Conservation (phyloP, 331 rosid genomes). For the Arachis monticola region DNA sequence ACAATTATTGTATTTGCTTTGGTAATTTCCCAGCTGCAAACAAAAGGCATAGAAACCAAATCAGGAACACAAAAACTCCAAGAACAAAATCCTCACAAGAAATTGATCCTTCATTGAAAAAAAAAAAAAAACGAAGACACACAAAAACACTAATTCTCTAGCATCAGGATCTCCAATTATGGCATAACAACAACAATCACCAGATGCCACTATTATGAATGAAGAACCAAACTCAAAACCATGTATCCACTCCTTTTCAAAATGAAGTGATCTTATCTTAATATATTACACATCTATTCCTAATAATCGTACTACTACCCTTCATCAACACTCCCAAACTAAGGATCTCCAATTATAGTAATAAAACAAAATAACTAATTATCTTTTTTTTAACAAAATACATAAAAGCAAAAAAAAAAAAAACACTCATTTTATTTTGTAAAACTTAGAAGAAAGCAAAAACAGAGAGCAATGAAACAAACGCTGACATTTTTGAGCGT, state of each 20-base stretch:
- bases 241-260: not conserved
- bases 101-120: not conserved
- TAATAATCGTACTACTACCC: not conserved
- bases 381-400: not conserved
- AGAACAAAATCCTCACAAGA: not conserved
- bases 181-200: not conserved
- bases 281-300: too few species aligned
- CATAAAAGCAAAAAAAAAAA: not conserved
- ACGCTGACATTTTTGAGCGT: conserved; percentile 75
- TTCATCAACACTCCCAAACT: not conserved
- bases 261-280: too few species aligned
- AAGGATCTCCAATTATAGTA: not conserved
- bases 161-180: not conserved
- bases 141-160: not conserved
- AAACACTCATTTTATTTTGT: too few species aligned
- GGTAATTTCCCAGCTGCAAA: conserved; percentile 91
- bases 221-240: not conserved
- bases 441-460: too few species aligned
- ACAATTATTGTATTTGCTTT: too few species aligned
- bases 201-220: not conserved
- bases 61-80: not conserved
- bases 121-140: too few species aligned
- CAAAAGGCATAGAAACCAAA: conserved; percentile 5
- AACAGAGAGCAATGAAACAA: not conserved
- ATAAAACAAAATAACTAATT: not conserved